These are phyloP conservation scores for Tricholoma hemisulphureum DNA, from an alignment of 768 basidiomycete genomes.

Conservation along the genomic window DNA sequence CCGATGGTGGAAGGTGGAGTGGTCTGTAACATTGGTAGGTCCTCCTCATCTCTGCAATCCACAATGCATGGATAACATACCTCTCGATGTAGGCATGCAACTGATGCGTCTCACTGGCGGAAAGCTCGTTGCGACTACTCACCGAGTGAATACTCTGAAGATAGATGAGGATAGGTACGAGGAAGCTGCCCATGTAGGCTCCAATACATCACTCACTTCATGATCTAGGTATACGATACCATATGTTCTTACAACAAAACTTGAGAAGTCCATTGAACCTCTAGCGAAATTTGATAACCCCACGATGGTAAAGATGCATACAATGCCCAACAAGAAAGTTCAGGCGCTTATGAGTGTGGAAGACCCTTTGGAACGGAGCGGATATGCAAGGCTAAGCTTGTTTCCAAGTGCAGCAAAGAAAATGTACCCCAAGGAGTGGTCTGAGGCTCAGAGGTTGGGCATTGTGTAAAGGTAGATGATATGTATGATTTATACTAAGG, in stretches of 20 bases:
- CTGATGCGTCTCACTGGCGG: constrained; percentile 30
- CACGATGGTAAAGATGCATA: constrained; percentile 22
- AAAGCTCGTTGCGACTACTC: constrained; percentile 27
- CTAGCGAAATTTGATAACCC: constrained; percentile 24
- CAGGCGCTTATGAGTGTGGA: constrained; percentile 14
- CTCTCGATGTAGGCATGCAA: constrained; percentile 21
- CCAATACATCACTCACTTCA: neutral
- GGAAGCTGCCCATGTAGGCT: no score
- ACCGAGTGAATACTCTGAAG: constrained; percentile 32
- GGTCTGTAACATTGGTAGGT: constrained; percentile 30
- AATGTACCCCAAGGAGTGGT: constrained; percentile 7
- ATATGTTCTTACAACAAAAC: constrained; percentile 28
- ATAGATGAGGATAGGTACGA: constrained; percentile 26
- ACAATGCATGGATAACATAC: no score
- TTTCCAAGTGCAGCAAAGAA: neutral
- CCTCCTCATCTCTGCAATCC: neutral
- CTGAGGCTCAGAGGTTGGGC: constrained; percentile 11
- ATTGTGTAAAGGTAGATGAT: no score
- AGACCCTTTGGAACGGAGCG: constrained; percentile 20
- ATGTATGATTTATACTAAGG: no score
- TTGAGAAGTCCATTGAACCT: constrained; percentile 24
- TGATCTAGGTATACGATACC: constrained; percentile 25
- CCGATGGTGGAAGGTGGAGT: constrained; percentile 29
- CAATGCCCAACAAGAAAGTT: constrained; percentile 23
- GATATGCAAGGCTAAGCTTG: constrained; percentile 26